Percentiles rank a stretch among this genome's conserved stretches.
Evolutionary conservation across 2,329 filamentous ascomycete genomes (phyloP).

Genomic region (Ciborinia camelliae): DNA sequence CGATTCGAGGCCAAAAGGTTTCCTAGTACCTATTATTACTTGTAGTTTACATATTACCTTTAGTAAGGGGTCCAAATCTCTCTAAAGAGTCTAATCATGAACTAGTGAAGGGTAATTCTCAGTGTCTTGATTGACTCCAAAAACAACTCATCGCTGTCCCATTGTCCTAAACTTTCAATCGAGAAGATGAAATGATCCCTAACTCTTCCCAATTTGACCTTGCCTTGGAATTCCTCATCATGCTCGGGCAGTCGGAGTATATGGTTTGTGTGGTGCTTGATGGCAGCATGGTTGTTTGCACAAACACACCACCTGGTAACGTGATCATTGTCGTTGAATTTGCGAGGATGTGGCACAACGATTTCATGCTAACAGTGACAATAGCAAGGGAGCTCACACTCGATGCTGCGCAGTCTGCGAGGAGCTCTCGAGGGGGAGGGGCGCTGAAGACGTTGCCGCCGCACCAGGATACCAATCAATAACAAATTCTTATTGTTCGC

Average conservation of each 20-base stretch:
- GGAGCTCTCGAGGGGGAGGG: slow-evolving; percentile 52
- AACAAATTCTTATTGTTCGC: too few species aligned
- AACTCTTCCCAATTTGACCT: slow-evolving; percentile 86
- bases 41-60: too few species aligned
- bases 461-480: too few species aligned
- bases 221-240: slow-evolving; percentile 90
- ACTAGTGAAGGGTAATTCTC: slow-evolving; percentile 49
- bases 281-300: too few species aligned
- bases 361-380: slow-evolving; percentile 23
- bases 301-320: too few species aligned
- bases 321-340: too few species aligned
- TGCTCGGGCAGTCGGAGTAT: too few species aligned
- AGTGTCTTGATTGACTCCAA: slow-evolving; percentile 81
- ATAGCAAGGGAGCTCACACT: slow-evolving; percentile 93
- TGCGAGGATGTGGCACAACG: slow-evolving; percentile 15
- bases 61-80: neutral
- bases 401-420: slow-evolving; percentile 89
- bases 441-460: slow-evolving; percentile 66
- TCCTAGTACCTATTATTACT: slow-evolving; percentile 10
- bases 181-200: slow-evolving; percentile 97
- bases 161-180: slow-evolving; percentile 92
- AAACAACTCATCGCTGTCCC: slow-evolving; percentile 90
- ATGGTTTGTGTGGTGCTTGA: too few species aligned
- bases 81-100: neutral
- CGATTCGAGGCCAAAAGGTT: slow-evolving; percentile 22